Evolutionary conservation across 2,329 filamentous ascomycete species (phyloP).

Genomic region (Dothiorella sarmentorum): DNA sequence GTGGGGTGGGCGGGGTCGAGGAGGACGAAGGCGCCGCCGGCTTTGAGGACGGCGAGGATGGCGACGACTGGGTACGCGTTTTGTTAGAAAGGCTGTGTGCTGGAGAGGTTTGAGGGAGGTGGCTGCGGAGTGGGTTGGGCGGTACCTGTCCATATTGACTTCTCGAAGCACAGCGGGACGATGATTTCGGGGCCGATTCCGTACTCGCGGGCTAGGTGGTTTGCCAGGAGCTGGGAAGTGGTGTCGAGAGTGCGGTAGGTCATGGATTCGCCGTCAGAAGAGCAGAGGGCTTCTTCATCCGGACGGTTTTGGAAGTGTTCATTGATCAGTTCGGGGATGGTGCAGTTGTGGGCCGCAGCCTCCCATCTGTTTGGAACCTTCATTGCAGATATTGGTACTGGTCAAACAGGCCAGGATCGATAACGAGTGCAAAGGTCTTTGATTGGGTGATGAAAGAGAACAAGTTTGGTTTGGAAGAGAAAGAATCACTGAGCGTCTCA

Average conservation of each 20-base stretch:
- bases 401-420: too few species aligned
- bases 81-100: neutral
- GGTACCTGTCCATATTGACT: conserved; percentile 54
- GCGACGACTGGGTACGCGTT: conserved; percentile 59
- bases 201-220: conserved; percentile 43
- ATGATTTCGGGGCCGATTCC: conserved; percentile 55
- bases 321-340: neutral
- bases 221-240: conserved; percentile 62
- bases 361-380: neutral
- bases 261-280: conserved; percentile 42
- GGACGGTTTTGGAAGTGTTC: conserved; percentile 22
- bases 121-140: too few species aligned
- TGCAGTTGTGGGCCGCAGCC: conserved; percentile 23
- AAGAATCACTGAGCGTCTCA: too few species aligned
- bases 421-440: too few species aligned
- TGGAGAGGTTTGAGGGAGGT: too few species aligned
- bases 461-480: too few species aligned
- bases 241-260: conserved; percentile 62
- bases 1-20: conserved; percentile 53
- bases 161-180: conserved; percentile 72
- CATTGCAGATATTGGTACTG: too few species aligned
- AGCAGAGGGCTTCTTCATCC: conserved; percentile 10
- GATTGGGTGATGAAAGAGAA: too few species aligned
- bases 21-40: conserved; percentile 74
- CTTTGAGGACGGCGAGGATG: conserved; percentile 71